A percentile compares a stretch with the other conserved stretches of the same genome.
These are phyloP conservation scores for Penicillium sp. DNA, from an alignment of 2,329 filamentous ascomycete genomes.

Conservation along the genomic window DNA sequence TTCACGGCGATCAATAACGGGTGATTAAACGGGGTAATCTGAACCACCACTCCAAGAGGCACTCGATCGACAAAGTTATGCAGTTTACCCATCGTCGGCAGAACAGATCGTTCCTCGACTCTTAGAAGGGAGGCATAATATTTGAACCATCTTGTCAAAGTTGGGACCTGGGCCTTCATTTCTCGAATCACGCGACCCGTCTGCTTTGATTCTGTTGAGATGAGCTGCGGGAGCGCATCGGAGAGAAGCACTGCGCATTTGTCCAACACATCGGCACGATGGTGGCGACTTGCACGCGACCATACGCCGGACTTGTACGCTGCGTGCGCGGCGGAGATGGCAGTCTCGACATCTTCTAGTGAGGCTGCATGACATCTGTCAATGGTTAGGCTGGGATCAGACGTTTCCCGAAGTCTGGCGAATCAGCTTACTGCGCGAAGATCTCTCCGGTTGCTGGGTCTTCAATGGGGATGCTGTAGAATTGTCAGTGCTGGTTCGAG, in stretches of 20 bases:
- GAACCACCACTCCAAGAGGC: constrained; percentile 42
- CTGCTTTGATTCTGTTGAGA: constrained; percentile 64
- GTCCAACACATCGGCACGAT: constrained; percentile 24
- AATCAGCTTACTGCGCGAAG: constrained; percentile 17
- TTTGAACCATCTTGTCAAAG: constrained; percentile 61
- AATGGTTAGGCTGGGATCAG: neutral
- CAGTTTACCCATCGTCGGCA: constrained; percentile 56
- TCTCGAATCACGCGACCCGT: constrained; percentile 68
- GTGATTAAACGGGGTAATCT: constrained; percentile 44
- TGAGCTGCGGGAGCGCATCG: constrained; percentile 52
- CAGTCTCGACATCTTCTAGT: constrained; percentile 13
- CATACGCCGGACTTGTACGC: constrained; percentile 21
- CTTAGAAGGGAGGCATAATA: constrained; percentile 69
- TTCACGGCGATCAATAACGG: constrained; percentile 40
- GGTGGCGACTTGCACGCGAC: constrained; percentile 21
- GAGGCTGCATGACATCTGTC: constrained; percentile 22
- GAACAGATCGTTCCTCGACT: constrained; percentile 65
- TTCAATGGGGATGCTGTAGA: constrained; percentile 18
- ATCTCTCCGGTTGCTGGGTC: constrained; percentile 22
- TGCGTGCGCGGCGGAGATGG: constrained; percentile 13
- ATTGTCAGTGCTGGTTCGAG: neutral
- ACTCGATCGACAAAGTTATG: constrained; percentile 40
- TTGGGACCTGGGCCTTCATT: constrained; percentile 68
- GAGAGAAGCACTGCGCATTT: constrained; percentile 18
- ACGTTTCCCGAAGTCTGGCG: neutral